phyloP scores from a whole-genome alignment of 1,139 yeast genomes.

The Torulaspora globosa region DNA sequence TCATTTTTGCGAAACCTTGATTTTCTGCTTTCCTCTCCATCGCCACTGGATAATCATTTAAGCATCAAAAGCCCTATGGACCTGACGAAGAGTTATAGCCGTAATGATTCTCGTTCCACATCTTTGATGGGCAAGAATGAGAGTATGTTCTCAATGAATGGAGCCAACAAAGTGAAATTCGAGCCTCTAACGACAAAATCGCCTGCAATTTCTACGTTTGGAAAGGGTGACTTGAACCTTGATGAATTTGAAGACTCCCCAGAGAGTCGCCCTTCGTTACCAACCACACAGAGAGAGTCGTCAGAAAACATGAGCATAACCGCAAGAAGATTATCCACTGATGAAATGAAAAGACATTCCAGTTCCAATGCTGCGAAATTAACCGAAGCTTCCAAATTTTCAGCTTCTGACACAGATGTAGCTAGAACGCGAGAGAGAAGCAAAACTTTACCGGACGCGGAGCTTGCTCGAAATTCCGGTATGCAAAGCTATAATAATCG shows the following conservation, averaged over 20 bases:
- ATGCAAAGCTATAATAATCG: conserved; percentile 16
- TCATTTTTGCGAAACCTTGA: conserved; percentile 40
- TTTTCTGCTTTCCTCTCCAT: conserved; percentile 29
- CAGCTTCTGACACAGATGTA: conserved; percentile 13
- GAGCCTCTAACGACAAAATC: conserved; percentile 49
- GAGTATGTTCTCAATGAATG: conserved; percentile 3
- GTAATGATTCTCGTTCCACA: conserved; percentile 8
- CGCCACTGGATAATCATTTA: conserved; percentile 6
- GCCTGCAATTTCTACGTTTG: conserved; percentile 56
- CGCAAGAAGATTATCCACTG: conserved; percentile 11
- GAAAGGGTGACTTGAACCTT: conserved; percentile 65
- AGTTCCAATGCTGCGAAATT: conserved; percentile 2
- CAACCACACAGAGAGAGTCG: conserved; percentile 15
- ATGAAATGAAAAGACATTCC: conserved; percentile 4
- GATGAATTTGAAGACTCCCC: conserved; percentile 39
- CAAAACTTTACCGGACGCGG: conserved; percentile 26
- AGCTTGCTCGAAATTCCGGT: conserved; percentile 5
- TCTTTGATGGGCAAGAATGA: conserved; percentile 7
- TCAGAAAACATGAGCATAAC: conserved; percentile 9
- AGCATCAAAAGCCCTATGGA: conserved; percentile 6
- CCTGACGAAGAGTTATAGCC: neutral
- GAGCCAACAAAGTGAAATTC: conserved; percentile 45
- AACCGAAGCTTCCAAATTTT: conserved; percentile 3
- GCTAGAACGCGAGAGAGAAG: conserved; percentile 22
- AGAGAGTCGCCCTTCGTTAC: conserved; percentile 35